Base-by-base conservation (phyloP, 495 filamentous ascomycete species). In the Rusavskia elegans region DNA sequence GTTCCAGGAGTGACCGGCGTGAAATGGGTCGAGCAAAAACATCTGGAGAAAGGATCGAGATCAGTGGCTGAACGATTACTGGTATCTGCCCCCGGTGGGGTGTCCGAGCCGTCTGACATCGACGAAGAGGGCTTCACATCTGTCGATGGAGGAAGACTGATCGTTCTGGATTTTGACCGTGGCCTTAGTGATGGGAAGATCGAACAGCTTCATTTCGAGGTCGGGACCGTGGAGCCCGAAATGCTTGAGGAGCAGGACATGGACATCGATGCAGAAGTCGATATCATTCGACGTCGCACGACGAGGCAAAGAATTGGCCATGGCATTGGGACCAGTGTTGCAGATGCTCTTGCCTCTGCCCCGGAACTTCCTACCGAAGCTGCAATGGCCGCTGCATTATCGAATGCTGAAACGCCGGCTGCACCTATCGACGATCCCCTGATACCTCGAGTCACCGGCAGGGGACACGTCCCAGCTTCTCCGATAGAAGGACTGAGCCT, bases 131-230 rank as follows among this genome's bases (percentile, higher is more conserved):
- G 77, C 21, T 78, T 89, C 21, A 74, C 72, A 54, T 82, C 86
- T 52, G 76, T 89, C n/a, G 86, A 89, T 56, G 85, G 87, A 23
- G 87, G 87, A 19, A 75, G 87, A 56, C 67, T 93, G n/a, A 75
- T 81, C 11, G 64, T 93, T 8, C 67, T 89, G 45, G 87, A 92
- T 61, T 92, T 93, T 57, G 72, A 79, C 50, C 80, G 83, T 53
- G 66, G 74, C 9, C 54, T 71, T 13, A 63, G 52, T 4, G 68
- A 85, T 64, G 84, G 84, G 7, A 61, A 67, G 27, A 64, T 67
- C 17, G 63, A 61, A 2, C 75, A 82, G 55, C 59, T 84, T 23
- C 79, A 71, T 2, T 82, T 93, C 55, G 87, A 92, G 63, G 77
- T 92, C 51, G 87, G 87, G 3, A 79, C 80, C 44, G 73, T 71